phyloP scores from a whole-genome alignment of 768 basidiomycete species.

The Sporobolomyces phaffii region DNA sequence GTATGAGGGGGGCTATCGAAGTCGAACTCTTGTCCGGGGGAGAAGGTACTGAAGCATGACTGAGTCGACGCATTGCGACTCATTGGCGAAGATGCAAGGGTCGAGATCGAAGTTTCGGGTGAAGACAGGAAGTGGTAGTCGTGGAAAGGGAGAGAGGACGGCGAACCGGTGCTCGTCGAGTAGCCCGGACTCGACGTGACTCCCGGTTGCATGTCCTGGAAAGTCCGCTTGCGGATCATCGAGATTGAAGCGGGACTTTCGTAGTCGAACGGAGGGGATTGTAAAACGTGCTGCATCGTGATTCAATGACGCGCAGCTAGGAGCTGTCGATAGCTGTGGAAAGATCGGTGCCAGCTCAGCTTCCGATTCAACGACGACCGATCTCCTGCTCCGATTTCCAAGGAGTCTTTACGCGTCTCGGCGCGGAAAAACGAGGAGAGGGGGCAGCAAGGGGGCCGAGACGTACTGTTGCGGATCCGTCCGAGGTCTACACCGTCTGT shows the following conservation, averaged over 20 bases:
- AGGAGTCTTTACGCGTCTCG: background rate
- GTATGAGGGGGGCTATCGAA: background rate
- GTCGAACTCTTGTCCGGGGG: background rate
- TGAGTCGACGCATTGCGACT: slow-evolving; percentile 20
- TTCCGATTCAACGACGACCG: no score
- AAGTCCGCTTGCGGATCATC: slow-evolving; percentile 32
- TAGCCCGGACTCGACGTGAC: background rate
- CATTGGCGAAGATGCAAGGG: slow-evolving; percentile 33
- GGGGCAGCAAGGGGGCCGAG: background rate
- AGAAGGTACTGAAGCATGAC: slow-evolving; percentile 10
- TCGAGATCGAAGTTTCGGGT: slow-evolving; percentile 16
- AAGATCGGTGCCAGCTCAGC: no score
- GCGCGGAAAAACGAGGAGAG: background rate
- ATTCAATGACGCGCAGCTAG: background rate
- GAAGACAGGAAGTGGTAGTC: slow-evolving; percentile 14
- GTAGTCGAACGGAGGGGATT: background rate
- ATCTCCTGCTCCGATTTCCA: no score
- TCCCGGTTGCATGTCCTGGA: slow-evolving; percentile 10
- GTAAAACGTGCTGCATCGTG: background rate
- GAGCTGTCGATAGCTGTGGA: no score
- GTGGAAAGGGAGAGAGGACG: slow-evolving; percentile 2
- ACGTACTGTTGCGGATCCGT: no score
- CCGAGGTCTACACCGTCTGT: no score
- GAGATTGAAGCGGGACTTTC: background rate
- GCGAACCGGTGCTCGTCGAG: background rate